Percentiles rank a stretch among this genome's conserved stretches.
These are phyloP conservation scores for Mollisia scopiformis DNA, from an alignment of 2,329 filamentous ascomycete genomes.

Conservation along the genomic window DNA sequence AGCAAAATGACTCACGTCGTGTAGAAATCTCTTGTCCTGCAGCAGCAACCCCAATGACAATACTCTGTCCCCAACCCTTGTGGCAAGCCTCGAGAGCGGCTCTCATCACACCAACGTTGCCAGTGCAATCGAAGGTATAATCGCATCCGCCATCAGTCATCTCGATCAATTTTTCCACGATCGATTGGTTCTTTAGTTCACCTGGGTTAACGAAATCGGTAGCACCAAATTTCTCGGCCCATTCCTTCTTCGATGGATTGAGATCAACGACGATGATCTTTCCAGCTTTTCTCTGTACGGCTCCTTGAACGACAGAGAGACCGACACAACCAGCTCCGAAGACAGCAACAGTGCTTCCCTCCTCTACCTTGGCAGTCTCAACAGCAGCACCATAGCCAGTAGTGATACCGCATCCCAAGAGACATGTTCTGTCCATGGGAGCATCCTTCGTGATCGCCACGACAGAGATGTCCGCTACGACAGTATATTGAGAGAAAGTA, in stretches of 20 bases:
- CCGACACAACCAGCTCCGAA: constrained; percentile 97
- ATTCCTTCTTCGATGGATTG: constrained; percentile 89
- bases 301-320: constrained; percentile 92
- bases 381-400: constrained; percentile 96
- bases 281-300: constrained; percentile 57
- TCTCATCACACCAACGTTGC: constrained; percentile 95
- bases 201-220: constrained; percentile 96
- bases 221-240: constrained; percentile 92
- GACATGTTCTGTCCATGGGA: constrained; percentile 92
- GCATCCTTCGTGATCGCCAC: constrained; percentile 90
- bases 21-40: constrained; percentile 95
- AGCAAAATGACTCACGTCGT: constrained; percentile 69
- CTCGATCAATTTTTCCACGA: constrained; percentile 92
- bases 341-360: constrained; percentile 85
- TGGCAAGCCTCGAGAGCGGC: constrained; percentile 96
- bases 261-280: constrained; percentile 71
- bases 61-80: constrained; percentile 98
- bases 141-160: constrained; percentile 98
- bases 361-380: constrained; percentile 89
- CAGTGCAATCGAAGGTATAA: constrained; percentile 99
- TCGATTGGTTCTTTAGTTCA: constrained; percentile 75
- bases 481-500: constrained; percentile 98
- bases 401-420: constrained; percentile 97
- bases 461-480: constrained; percentile 97
- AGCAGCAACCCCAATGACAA: constrained; percentile 96